These are phyloP conservation scores for Fomitopsis schrenkii DNA, from an alignment of 1,284 basidiomycete species.

Conservation along the genomic window DNA sequence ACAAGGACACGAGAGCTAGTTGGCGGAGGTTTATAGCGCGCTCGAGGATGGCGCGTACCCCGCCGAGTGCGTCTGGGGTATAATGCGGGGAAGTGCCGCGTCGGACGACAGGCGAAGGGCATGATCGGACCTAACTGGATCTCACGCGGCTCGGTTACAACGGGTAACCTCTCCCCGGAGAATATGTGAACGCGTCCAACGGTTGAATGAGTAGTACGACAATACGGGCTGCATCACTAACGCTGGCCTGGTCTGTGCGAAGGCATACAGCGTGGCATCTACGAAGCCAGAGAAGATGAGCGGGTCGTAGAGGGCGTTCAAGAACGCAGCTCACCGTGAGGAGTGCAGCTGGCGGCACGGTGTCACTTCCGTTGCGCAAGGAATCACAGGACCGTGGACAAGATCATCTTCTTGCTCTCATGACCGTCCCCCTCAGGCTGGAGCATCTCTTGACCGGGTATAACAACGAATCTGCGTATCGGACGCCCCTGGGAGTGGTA, in stretches of 20 bases:
- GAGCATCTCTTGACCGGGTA: background rate
- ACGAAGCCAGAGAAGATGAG: background rate
- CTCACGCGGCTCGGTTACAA: constrained; percentile 3
- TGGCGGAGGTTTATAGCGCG: background rate
- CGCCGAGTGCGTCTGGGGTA: constrained; percentile 8
- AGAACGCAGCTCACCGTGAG: background rate
- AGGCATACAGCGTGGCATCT: background rate
- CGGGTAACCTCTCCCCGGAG: background rate
- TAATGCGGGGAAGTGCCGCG: constrained; percentile 13
- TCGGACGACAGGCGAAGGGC: background rate
- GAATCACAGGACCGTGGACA: constrained; percentile 1
- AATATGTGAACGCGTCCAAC: background rate
- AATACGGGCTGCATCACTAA: constrained; percentile 1
- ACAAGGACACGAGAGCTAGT: background rate
- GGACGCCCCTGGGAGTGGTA: background rate
- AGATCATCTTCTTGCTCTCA: background rate
- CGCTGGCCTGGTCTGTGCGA: background rate
- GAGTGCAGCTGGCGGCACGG: background rate
- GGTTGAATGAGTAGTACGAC: background rate
- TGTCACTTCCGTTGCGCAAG: background rate
- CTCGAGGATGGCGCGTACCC: constrained; percentile 1
- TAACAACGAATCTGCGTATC: background rate
- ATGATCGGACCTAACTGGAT: background rate
- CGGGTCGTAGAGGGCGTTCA: background rate
- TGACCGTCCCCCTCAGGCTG: background rate